Conservation (phyloP, 352 stramenopile genomes). For the Phytophthora rubi region DNA sequence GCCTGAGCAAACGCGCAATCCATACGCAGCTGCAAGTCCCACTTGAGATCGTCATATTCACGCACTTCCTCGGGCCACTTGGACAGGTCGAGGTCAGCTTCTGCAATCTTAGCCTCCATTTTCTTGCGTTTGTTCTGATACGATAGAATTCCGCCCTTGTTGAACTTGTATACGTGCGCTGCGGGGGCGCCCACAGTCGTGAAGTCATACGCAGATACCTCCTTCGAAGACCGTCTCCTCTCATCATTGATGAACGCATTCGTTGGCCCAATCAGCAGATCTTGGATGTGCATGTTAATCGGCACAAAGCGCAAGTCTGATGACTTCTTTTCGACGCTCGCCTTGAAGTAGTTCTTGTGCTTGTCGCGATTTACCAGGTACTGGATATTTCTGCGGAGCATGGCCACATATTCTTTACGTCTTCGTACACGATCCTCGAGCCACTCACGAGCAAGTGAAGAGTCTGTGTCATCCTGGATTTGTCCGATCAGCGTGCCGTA, state of each 20-base stretch:
- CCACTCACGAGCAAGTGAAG: slow-evolving; percentile 76
- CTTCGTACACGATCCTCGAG: slow-evolving; percentile 80
- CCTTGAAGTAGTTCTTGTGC: slow-evolving; percentile 91
- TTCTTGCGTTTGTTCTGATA: slow-evolving; percentile 83
- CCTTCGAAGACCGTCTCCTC: slow-evolving; percentile 73
- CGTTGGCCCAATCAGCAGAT: slow-evolving; percentile 82
- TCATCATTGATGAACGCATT: slow-evolving; percentile 89
- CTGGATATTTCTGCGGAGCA: slow-evolving; percentile 86
- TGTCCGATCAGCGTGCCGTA: slow-evolving; percentile 89
- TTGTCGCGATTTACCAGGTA: slow-evolving; percentile 89
- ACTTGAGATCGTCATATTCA: slow-evolving; percentile 86
- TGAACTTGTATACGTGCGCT: slow-evolving; percentile 90
- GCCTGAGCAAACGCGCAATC: slow-evolving; percentile 83
- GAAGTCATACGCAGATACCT: slow-evolving; percentile 86
- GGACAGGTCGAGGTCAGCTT: slow-evolving; percentile 70
- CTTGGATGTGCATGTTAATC: slow-evolving; percentile 90
- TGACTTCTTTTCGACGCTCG: slow-evolving; percentile 88
- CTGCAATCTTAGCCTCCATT: slow-evolving; percentile 75
- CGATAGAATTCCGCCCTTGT: slow-evolving; percentile 84
- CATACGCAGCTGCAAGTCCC: slow-evolving; percentile 87
- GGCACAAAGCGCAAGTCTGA: slow-evolving; percentile 83
- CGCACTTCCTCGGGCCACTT: slow-evolving; percentile 86
- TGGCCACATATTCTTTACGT: slow-evolving; percentile 83
- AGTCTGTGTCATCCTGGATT: slow-evolving; percentile 88
- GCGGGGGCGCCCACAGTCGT: slow-evolving; percentile 84